phyloP scores from a whole-genome alignment of 257 asterid genomes.

The Solanum paucissectum region DNA sequence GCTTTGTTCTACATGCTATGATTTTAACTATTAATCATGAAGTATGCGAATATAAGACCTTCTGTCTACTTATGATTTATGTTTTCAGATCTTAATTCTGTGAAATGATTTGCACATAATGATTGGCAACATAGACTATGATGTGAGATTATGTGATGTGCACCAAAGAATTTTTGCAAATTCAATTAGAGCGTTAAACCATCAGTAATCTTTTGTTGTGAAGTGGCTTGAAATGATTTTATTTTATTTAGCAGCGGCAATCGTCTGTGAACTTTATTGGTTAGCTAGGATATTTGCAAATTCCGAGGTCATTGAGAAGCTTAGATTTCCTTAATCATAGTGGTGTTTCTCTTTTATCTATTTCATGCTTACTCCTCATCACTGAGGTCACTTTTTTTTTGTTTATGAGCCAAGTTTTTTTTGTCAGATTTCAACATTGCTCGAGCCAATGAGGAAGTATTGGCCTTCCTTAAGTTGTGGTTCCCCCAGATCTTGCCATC shows the following conservation, averaged over 20 bases:
- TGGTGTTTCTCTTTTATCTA: background rate
- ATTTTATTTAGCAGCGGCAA: background rate
- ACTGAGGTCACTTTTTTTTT: background rate
- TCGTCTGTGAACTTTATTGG: background rate
- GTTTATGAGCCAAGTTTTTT: background rate
- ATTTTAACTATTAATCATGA: background rate
- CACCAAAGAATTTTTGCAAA: background rate
- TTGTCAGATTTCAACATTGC: constrained; percentile 53
- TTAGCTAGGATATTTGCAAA: background rate
- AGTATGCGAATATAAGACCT: background rate
- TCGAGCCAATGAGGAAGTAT: constrained; percentile 39
- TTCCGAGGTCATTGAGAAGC: background rate
- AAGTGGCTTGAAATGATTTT: background rate
- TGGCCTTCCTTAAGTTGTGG: constrained; percentile 82
- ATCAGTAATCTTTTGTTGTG: background rate
- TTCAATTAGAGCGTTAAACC: background rate
- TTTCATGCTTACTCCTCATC: constrained; percentile 4
- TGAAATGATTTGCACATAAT: background rate
- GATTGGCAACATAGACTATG: background rate
- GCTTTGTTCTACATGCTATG: background rate
- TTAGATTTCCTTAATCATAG: background rate
- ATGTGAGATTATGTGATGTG: background rate
- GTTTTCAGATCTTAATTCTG: background rate
- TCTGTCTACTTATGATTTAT: background rate
- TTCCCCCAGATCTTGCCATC: constrained; percentile 58